Evolutionary conservation across 352 stramenopile genomes (phyloP).

Genomic region (Globisporangium nagaii): DNA sequence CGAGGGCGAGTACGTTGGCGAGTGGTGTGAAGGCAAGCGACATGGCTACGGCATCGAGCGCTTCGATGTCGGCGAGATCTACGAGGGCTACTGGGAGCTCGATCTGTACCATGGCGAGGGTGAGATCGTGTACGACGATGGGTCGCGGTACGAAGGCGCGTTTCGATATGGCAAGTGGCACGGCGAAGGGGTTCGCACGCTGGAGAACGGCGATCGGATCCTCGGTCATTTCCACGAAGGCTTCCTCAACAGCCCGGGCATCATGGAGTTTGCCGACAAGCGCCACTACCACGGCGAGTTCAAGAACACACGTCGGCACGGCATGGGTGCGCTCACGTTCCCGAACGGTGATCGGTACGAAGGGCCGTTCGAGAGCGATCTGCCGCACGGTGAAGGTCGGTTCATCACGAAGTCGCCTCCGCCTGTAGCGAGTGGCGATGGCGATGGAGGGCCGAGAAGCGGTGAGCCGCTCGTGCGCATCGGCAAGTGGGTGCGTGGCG

Average conservation of each 20-base stretch:
- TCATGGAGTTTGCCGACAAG: constrained; percentile 66
- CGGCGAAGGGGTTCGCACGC: constrained; percentile 52
- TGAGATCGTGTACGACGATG: constrained; percentile 62
- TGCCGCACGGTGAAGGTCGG: constrained; percentile 81
- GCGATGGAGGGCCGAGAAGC: neutral
- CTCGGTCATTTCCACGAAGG: constrained; percentile 49
- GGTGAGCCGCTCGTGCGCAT: constrained; percentile 57
- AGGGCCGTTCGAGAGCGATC: constrained; percentile 81
- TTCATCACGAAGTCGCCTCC: constrained; percentile 48
- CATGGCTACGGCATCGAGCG: constrained; percentile 79
- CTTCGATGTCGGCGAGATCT: constrained; percentile 68
- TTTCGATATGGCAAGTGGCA: constrained; percentile 75
- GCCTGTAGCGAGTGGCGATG: constrained; percentile 3
- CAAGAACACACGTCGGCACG: constrained; percentile 52
- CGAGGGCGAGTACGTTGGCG: constrained; percentile 73
- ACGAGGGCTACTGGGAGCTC: constrained; percentile 71
- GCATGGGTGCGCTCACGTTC: constrained; percentile 77
- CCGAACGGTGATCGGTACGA: constrained; percentile 88
- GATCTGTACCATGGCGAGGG: constrained; percentile 66
- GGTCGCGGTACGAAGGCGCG: constrained; percentile 53
- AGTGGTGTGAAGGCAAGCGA: constrained; percentile 76
- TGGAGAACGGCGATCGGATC: constrained; percentile 57
- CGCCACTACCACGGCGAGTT: constrained; percentile 69
- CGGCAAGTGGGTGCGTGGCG: constrained; percentile 55
- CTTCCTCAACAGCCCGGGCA: constrained; percentile 44